Percentiles rank a stretch among this genome's conserved stretches.
Evolutionary conservation across 192 early-diverging fungal species (phyloP).

Genomic region (Lunasporangiospora selenospora): DNA sequence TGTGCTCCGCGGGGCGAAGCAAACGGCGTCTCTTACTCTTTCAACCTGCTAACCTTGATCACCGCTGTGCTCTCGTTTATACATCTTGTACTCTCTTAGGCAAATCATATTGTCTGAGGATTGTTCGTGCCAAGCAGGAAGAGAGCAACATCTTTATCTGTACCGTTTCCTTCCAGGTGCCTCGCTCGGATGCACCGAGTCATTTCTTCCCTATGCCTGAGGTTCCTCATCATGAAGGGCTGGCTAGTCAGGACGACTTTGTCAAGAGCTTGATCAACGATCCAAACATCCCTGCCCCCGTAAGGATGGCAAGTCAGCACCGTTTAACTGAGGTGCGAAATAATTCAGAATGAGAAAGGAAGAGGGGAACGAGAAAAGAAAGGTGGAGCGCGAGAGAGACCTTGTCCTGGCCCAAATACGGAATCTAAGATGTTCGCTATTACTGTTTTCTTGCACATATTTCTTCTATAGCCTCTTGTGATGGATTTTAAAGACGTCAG

Average conservation of each 20-base stretch:
- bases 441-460: background rate
- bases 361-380: too few relatives aligned
- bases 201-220: conserved; percentile 78
- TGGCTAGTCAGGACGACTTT: conserved; percentile 40
- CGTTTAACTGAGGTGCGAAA: conserved; percentile 8
- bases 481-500: conserved; percentile 35
- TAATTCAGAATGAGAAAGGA: conserved; percentile 17
- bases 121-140: conserved; percentile 78
- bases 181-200: conserved; percentile 63
- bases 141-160: conserved; percentile 81
- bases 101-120: conserved; percentile 65
- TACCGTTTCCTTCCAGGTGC: conserved; percentile 75
- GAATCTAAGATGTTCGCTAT: background rate
- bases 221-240: conserved; percentile 34
- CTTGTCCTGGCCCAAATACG: background rate
- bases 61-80: too few relatives aligned
- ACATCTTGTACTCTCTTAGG: conserved; percentile 37
- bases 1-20: too few relatives aligned
- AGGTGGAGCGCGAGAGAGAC: too few relatives aligned
- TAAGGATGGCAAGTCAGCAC: conserved; percentile 7
- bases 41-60: background rate
- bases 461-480: conserved; percentile 15
- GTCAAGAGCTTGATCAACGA: conserved; percentile 29
- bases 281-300: conserved; percentile 32
- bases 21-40: background rate